Percentiles rank a stretch among this genome's conserved stretches.
These are phyloP conservation scores for Dictyostelium firmibasis DNA, from an alignment of 78 protist species.

Conservation along the genomic window DNA sequence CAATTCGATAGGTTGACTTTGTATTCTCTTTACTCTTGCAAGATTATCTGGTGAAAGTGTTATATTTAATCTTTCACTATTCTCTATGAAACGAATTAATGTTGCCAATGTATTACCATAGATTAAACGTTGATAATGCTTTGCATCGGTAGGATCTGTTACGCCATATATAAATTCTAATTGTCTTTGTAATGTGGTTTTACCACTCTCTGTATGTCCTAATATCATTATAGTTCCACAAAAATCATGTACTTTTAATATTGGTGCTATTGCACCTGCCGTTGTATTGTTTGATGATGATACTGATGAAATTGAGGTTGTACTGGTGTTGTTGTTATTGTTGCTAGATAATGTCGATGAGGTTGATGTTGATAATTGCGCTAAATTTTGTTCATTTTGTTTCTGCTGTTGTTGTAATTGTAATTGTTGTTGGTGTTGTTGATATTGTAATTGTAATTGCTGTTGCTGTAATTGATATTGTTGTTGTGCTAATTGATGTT, in stretches of 20 bases:
- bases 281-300: background rate
- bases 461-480: conserved; percentile 7
- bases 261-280: background rate
- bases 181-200: conserved; percentile 69
- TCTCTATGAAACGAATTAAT: conserved; percentile 50
- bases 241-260: background rate
- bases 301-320: background rate
- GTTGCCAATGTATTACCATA: conserved; percentile 76
- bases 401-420: background rate
- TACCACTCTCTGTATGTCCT: conserved; percentile 44
- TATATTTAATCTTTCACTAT: conserved; percentile 34
- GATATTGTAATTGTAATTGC: conserved; percentile 7
- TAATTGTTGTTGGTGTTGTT: background rate
- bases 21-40: conserved; percentile 29
- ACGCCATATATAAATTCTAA: conserved; percentile 57
- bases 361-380: background rate
- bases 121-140: conserved; percentile 36
- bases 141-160: conserved; percentile 11
- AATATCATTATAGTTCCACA: background rate
- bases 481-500: conserved; percentile 6
- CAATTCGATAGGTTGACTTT: conserved; percentile 27
- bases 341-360: background rate
- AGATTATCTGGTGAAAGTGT: conserved; percentile 4
- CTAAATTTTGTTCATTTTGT: background rate
- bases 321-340: background rate